Evolutionary conservation across 2,329 filamentous ascomycete species (phyloP), one percentile per base, ranked within the genome.

Genomic region (Monosporascus sp.): DNA sequence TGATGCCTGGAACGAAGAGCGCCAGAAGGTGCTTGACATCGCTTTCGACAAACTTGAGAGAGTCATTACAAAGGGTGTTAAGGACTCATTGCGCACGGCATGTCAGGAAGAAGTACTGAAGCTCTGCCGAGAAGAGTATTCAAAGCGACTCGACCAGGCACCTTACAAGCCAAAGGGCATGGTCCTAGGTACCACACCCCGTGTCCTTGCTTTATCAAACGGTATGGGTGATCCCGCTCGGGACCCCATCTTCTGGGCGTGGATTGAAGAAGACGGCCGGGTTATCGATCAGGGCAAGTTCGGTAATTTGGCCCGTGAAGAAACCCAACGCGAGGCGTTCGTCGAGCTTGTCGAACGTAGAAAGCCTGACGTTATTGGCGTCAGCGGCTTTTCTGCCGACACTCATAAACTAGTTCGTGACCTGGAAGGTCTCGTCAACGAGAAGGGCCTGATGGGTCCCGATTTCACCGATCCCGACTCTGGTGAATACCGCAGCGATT

Each of bases 131-230:
- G 90, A 96, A 61, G 89, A 91, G 57, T 97, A 94, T 70, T 88
- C 87, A 44, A 87, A 88, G 70, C 89, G 91, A 67, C 83, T 99
- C 24, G 94, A 99, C 65, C 94, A 99, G 72, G 92, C 94, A 8
- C 94, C 94, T 0, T 96, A 92, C 74, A 96, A 97, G 71, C 92
- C 94, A 5, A 92, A 93, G 71, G 92, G 91, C 9, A 90, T 97
- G 82, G 82, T 91, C 20, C 77, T 96, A 39, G 94, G 94, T 25
- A 96, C 92, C 0, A 82, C 87, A 7, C 92, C 94, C 46, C 87
- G 93, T 35, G 90, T 97, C 5, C 80, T 99, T 48, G 84, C 92
- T 5, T 73, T 99, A 22, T 93, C 92, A 3, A 95, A 92, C 62
- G 94, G 94, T 51, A 86, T 86, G 70, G 90, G 89, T 15, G 84